Conservation (phyloP, 192 early-diverging fungal genomes). For the Linnemannia schmuckeri region DNA sequence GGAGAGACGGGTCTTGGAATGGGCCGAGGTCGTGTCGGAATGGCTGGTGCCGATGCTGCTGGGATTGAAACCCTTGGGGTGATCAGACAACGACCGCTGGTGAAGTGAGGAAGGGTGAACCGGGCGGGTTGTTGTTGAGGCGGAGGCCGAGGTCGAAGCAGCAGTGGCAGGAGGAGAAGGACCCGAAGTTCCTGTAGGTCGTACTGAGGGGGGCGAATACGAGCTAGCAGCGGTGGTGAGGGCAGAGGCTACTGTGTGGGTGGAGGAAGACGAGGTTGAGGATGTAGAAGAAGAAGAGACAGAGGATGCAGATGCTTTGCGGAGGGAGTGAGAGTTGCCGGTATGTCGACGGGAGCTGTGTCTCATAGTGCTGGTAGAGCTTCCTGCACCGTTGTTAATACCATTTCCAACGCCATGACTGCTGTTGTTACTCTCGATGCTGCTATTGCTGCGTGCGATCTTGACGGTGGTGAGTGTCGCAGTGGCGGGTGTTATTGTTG, state of each 20-base stretch:
- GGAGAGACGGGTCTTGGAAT: neutral
- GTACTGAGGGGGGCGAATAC: neutral
- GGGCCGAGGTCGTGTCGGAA: neutral
- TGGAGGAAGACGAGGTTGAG: neutral
- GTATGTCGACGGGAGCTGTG: neutral
- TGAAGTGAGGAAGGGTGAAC: neutral
- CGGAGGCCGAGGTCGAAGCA: neutral
- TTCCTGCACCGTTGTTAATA: neutral
- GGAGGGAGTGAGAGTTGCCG: neutral
- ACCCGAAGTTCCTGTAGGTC: neutral
- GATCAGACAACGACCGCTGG: constrained; percentile 1
- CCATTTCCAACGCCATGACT: neutral
- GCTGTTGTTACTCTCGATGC: neutral
- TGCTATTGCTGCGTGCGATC: constrained; percentile 1
- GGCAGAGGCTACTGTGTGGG: neutral
- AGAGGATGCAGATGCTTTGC: neutral
- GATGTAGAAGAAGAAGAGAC: neutral
- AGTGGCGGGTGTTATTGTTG: neutral
- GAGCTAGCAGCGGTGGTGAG: neutral
- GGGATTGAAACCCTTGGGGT: neutral
- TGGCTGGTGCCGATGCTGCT: neutral
- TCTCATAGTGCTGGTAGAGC: neutral
- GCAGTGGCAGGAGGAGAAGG: too few species aligned
- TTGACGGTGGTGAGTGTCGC: constrained; percentile 4
- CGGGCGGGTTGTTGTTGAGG: neutral